Conservation (phyloP, 352 stramenopile species). For the Globisporangium orthogonon region DNA sequence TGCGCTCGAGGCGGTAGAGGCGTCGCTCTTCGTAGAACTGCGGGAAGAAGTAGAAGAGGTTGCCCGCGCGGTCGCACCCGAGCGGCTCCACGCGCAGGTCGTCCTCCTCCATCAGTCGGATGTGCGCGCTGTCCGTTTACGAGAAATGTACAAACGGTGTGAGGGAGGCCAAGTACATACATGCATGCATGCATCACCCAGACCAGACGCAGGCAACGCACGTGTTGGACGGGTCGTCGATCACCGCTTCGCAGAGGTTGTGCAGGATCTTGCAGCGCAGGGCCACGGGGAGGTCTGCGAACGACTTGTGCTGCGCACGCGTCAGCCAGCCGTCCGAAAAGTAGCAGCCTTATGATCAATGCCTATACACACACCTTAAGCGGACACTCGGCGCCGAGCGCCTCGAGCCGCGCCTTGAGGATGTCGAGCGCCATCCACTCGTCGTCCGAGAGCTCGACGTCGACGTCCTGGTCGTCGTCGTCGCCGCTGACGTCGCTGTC, state of each 20-base stretch:
- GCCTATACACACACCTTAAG: slow-evolving; percentile 30
- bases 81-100: slow-evolving; percentile 73
- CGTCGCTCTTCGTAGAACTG: slow-evolving; percentile 84
- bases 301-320: slow-evolving; percentile 54
- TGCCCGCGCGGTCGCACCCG: slow-evolving; percentile 64
- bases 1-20: slow-evolving; percentile 52
- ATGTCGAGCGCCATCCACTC: slow-evolving; percentile 70
- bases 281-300: slow-evolving; percentile 58
- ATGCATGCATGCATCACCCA: too few species aligned
- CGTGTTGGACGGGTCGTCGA: slow-evolving; percentile 76
- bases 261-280: slow-evolving; percentile 77
- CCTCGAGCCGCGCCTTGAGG: slow-evolving; percentile 43
- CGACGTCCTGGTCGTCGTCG: slow-evolving; percentile 38
- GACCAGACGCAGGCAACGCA: slow-evolving; percentile 16
- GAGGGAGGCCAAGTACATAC: too few species aligned
- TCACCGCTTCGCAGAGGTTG: slow-evolving; percentile 75
- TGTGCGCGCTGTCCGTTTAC: slow-evolving; percentile 44
- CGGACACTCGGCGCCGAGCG: slow-evolving; percentile 42
- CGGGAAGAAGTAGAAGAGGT: slow-evolving; percentile 80
- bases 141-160: too few species aligned
- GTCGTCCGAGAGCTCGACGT: slow-evolving; percentile 75
- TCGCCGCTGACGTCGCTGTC: slow-evolving; percentile 27
- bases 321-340: not conserved
- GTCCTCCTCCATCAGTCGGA: slow-evolving; percentile 85
- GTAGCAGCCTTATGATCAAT: too few species aligned